phyloP scores from a whole-genome alignment of 1,139 yeast species.

The Sugiyamaella xylanicola region DNA sequence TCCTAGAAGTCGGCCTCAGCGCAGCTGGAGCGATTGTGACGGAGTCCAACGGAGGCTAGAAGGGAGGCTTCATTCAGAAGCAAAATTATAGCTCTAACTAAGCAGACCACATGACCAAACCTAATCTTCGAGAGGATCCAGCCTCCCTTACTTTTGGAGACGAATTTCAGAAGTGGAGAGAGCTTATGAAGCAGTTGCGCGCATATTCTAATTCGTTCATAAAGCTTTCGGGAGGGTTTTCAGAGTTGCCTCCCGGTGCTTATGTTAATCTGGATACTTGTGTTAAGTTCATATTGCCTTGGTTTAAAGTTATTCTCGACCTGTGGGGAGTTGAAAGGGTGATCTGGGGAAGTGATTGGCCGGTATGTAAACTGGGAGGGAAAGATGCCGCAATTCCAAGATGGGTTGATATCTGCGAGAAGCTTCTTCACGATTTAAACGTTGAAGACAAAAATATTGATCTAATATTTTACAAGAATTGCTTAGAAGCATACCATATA shows the following conservation, averaged over 20 bases:
- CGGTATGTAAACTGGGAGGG: conserved; percentile 42
- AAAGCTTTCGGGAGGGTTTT: conserved; percentile 49
- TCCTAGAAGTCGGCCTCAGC: no score
- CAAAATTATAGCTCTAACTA: conserved; percentile 24
- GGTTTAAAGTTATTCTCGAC: conserved; percentile 33
- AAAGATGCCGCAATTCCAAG: conserved; percentile 27
- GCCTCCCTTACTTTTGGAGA: background rate
- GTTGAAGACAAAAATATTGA: conserved; percentile 10
- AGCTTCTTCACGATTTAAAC: conserved; percentile 20
- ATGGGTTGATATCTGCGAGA: conserved; percentile 30
- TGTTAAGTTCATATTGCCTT: conserved; percentile 38
- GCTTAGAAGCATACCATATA: conserved; percentile 11
- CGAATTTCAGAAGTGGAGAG: conserved; percentile 33
- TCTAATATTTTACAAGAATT: conserved; percentile 12
- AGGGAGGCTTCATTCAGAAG: no score
- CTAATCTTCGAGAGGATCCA: conserved; percentile 35
- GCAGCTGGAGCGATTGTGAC: no score
- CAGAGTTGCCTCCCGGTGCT: conserved; percentile 42
- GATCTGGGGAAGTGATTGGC: conserved; percentile 53
- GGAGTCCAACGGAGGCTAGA: no score
- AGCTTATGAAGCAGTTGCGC: conserved; percentile 33
- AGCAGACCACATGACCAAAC: conserved; percentile 47
- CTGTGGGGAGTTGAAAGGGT: conserved; percentile 42
- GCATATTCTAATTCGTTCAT: conserved; percentile 39
- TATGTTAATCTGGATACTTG: conserved; percentile 26